Base-by-base conservation (phyloP, 2,329 filamentous ascomycete genomes). In the Xylariaceae sp. region DNA sequence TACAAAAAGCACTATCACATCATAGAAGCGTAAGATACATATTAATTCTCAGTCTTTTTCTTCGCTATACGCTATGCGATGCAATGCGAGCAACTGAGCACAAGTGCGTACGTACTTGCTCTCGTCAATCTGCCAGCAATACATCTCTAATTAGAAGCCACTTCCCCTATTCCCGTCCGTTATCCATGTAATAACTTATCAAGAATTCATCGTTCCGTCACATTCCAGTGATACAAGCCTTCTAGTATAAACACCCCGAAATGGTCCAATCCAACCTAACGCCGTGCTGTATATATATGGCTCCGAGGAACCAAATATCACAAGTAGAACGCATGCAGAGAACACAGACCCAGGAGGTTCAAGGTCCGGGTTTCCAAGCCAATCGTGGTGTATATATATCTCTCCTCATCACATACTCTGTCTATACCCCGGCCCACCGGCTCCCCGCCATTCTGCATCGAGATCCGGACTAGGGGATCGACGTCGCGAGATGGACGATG, bases 381-480 rank as follows among this genome's bases (percentile, higher is more conserved):
- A n/a, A n/a, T n/a, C n/a, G n/a, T n/a, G n/a, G n/a, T n/a, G n/a
- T 14, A 31, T 47, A 11, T 39, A 23, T 23, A 29, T 8, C 4
- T 5, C 12, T 12, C 23, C 45, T 14, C 11, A 21, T 59, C 36
- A 63, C 17, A 61, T 28, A 39, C 62, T 62, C 50, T 64, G 59
- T 36, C 62, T 37, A 14, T 58, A 64, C 17, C 53, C 53, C 24
- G 62, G 62, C 1, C 61, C 61, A 3, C 54, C 53, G 14, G 41
- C 17, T 6, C 44, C 53, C 2, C 44, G 29, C 56, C 51, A 54
- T 4, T 57, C 50, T 8, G 34, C 36, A n/a, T 57, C 56, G 7
- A 21, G 9, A 24, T 53, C 53, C 21, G 44, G 44, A 43, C 40
- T 47, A 2, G 58, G 43, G 24, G 56, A 51, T 6, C 40, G 19